Percentiles rank a stretch among this genome's conserved stretches.
Evolutionary conservation across 345 rosid species (phyloP).

Genomic region (Leavenworthia alabamica): DNA sequence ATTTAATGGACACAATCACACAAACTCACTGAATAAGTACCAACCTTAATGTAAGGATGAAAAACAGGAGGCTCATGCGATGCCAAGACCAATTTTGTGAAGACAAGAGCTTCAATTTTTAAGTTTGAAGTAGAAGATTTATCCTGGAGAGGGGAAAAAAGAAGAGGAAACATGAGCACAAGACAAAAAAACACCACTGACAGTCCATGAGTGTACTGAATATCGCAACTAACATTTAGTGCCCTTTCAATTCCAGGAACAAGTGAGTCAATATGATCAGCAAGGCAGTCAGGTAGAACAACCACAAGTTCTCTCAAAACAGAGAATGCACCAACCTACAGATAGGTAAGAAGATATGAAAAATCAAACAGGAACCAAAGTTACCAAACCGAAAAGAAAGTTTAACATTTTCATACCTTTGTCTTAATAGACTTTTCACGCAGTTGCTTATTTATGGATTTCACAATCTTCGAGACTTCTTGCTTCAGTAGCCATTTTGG

Average conservation of each 20-base stretch:
- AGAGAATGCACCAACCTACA: conserved; percentile 97
- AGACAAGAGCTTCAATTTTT: conserved; percentile 88
- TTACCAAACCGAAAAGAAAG: no score
- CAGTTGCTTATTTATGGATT: conserved; percentile 83
- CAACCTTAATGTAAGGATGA: conserved; percentile 94
- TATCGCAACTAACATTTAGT: conserved; percentile 54
- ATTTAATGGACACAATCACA: background rate
- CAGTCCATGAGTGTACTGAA: background rate
- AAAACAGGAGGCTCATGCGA: conserved; percentile 93
- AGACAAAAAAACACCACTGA: background rate
- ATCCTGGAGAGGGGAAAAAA: conserved; percentile 46
- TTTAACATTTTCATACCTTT: conserved; percentile 46
- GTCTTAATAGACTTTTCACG: conserved; percentile 97
- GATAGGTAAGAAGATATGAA: background rate
- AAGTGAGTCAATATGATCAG: conserved; percentile 89
- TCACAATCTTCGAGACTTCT: conserved; percentile 95
- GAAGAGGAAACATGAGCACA: background rate
- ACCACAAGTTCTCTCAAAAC: conserved; percentile 94
- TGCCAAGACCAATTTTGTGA: conserved; percentile 83
- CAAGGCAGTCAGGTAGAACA: conserved; percentile 97
- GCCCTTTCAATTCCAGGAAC: conserved; percentile 98
- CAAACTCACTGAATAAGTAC: background rate
- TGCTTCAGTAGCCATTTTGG: conserved; percentile 91
- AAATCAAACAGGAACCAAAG: conserved; percentile 1
- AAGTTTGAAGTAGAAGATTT: conserved; percentile 93